Evolutionary conservation across 2,329 filamentous ascomycete genomes (phyloP).

Genomic region (Shiraia bambusicola): DNA sequence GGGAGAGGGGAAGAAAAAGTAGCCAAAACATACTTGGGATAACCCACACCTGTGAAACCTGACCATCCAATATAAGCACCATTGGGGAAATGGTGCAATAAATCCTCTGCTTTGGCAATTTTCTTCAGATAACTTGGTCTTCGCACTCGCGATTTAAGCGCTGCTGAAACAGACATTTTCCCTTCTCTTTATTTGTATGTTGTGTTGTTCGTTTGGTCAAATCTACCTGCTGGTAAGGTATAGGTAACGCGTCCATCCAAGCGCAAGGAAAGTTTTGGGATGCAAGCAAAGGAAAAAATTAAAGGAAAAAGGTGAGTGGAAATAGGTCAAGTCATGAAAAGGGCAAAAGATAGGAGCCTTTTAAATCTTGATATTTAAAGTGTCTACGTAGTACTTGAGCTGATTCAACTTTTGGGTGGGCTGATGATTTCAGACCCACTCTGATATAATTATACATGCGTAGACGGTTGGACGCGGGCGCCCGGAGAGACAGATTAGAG

Average conservation of each 20-base stretch:
- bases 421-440: slow-evolving; percentile 1
- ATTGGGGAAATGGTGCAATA: slow-evolving; percentile 79
- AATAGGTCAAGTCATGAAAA: too few species aligned
- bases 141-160: slow-evolving; percentile 73
- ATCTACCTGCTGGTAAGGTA: too few species aligned
- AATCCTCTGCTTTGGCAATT: slow-evolving; percentile 74
- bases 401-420: slow-evolving; percentile 2
- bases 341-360: too few species aligned
- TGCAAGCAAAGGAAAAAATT: not conserved
- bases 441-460: not conserved
- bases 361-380: slow-evolving; percentile 5
- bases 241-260: too few species aligned
- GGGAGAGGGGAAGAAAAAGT: not conserved
- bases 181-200: not conserved
- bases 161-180: slow-evolving; percentile 63
- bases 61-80: slow-evolving; percentile 88
- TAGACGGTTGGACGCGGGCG: not conserved
- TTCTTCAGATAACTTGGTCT: slow-evolving; percentile 78
- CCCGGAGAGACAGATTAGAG: not conserved
- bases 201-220: not conserved
- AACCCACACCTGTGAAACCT: slow-evolving; percentile 86
- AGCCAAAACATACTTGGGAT: slow-evolving; percentile 69
- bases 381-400: slow-evolving; percentile 1
- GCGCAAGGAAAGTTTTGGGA: not conserved
- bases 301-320: not conserved